phyloP scores from a whole-genome alignment of 2,329 filamentous ascomycete species.

The Colletotrichum sp. region DNA sequence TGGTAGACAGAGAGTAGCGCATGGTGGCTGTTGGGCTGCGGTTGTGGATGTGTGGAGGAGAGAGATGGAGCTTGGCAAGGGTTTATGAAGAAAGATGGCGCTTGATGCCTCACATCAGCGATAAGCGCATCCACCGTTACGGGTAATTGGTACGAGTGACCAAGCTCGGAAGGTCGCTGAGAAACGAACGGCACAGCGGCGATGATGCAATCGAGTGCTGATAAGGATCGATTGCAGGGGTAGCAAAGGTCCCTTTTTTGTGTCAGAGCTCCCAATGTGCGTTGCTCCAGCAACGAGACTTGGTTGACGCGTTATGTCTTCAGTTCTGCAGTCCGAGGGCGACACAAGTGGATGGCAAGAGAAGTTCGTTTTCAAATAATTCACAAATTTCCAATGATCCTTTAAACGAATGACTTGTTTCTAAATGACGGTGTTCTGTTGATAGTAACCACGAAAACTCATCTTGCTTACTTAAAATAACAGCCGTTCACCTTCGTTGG shows the following conservation, averaged over 20 bases:
- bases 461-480: rapidly evolving
- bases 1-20: constrained; percentile 9
- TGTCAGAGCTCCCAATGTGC: not conserved
- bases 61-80: not conserved
- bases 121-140: not conserved
- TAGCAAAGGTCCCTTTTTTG: not conserved
- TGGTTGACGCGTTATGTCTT: not conserved
- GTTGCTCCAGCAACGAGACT: not conserved
- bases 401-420: not conserved
- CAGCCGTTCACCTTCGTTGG: not conserved
- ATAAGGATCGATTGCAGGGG: not conserved
- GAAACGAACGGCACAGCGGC: not conserved
- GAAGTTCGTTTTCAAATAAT: not conserved
- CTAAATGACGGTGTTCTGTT: not conserved
- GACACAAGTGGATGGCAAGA: not conserved
- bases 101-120: not conserved
- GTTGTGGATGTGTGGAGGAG: not conserved
- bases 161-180: not conserved
- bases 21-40: not conserved
- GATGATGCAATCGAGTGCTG: not conserved
- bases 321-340: not conserved
- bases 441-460: not conserved
- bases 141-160: not conserved
- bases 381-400: not conserved
- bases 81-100: not conserved